These are phyloP conservation scores for Trypanosoma boissoni DNA, from an alignment of 208 protist genomes.

Conservation along the genomic window DNA sequence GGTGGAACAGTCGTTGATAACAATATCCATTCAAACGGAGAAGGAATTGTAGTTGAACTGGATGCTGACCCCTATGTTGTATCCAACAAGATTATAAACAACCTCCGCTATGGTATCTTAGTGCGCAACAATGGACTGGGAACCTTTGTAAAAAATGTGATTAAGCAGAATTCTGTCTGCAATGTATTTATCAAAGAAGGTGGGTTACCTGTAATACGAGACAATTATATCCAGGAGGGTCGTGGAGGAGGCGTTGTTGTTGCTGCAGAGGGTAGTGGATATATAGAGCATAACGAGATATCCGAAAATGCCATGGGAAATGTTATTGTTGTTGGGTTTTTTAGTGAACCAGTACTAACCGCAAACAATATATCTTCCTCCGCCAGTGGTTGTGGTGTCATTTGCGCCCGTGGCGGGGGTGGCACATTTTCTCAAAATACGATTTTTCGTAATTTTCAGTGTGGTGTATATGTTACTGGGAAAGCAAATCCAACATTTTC, in stretches of 20 bases:
- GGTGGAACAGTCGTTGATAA: slow-evolving; percentile 58
- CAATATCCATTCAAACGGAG: slow-evolving; percentile 45
- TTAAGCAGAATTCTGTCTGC: slow-evolving; percentile 40
- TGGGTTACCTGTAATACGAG: slow-evolving; percentile 50
- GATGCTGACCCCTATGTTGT: slow-evolving; percentile 75
- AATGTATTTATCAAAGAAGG: slow-evolving; percentile 75
- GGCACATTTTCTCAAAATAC: slow-evolving; percentile 55
- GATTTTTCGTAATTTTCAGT: slow-evolving; percentile 68
- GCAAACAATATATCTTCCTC: slow-evolving; percentile 53
- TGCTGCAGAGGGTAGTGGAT: slow-evolving; percentile 53
- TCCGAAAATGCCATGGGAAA: slow-evolving; percentile 65
- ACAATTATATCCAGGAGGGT: slow-evolving; percentile 57
- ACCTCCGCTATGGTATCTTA: slow-evolving; percentile 38
- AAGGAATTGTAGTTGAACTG: slow-evolving; percentile 73
- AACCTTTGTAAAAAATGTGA: slow-evolving; percentile 62
- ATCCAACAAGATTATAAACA: slow-evolving; percentile 52
- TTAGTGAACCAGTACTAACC: slow-evolving; percentile 49
- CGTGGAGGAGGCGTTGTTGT: slow-evolving; percentile 66
- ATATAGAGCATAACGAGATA: slow-evolving; percentile 72
- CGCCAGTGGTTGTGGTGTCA: slow-evolving; percentile 53
- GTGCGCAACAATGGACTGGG: slow-evolving; percentile 77
- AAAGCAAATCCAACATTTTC: slow-evolving; percentile 42
- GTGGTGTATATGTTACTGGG: slow-evolving; percentile 57
- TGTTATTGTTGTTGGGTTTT: slow-evolving; percentile 53
- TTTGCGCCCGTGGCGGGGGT: slow-evolving; percentile 37